These are phyloP conservation scores for Angomonas desouzai DNA, from an alignment of 208 protist species.

Conservation along the genomic window DNA sequence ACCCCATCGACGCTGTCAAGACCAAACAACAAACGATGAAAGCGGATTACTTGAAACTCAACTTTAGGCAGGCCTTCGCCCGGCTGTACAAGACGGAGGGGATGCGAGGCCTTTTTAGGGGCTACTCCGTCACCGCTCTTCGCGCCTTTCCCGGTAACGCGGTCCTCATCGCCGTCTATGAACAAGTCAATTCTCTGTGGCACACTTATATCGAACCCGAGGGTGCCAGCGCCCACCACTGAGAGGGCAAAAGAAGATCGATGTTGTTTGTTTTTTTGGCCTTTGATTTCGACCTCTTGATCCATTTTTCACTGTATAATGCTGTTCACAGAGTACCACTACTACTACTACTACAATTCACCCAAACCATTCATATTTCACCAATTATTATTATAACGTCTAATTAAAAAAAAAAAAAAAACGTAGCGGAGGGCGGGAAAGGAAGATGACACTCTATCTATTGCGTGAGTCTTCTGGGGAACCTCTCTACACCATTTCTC, in stretches of 20 bases:
- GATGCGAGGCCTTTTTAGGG: slow-evolving; percentile 77
- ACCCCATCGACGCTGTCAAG: slow-evolving; percentile 88
- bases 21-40: slow-evolving; percentile 90
- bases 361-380: too few species aligned
- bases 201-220: slow-evolving; percentile 15
- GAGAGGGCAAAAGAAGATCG: too few species aligned
- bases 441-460: not conserved
- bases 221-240: not conserved
- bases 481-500: not conserved
- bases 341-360: too few species aligned
- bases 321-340: too few species aligned
- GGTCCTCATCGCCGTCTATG: slow-evolving; percentile 86
- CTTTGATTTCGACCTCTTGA: not conserved
- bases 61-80: slow-evolving; percentile 62
- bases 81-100: slow-evolving; percentile 84
- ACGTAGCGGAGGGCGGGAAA: not conserved
- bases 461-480: not conserved
- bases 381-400: not conserved
- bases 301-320: too few species aligned
- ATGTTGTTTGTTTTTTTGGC: slow-evolving; percentile 4
- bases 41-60: slow-evolving; percentile 68
- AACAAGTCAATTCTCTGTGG: slow-evolving; percentile 75
- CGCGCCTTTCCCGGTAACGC: slow-evolving; percentile 91
- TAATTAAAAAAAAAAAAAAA: not conserved
- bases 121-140: slow-evolving; percentile 81